phyloP scores from a whole-genome alignment of 116 monocot species.

The Trichopus zeylanicus region DNA sequence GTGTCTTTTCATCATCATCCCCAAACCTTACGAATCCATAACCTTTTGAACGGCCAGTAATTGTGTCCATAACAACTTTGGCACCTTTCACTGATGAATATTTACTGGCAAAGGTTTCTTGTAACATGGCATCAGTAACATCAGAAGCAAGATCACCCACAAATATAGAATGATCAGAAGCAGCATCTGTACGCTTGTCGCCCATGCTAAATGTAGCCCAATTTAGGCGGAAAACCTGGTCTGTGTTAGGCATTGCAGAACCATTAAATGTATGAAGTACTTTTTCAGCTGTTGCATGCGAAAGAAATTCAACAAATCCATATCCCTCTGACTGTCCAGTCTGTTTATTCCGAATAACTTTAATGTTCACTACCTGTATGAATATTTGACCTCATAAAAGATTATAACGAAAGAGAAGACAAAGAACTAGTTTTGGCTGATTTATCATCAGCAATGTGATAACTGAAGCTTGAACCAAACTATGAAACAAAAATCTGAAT shows the following conservation, averaged over 20 bases:
- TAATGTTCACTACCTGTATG: slow-evolving; percentile 59
- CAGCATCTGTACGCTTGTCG: slow-evolving; percentile 56
- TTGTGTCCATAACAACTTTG: slow-evolving; percentile 87
- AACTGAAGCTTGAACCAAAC: too few relatives aligned
- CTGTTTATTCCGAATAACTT: slow-evolving; percentile 87
- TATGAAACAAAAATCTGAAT: too few relatives aligned
- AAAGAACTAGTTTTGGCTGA: neutral
- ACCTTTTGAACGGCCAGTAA: slow-evolving; percentile 84
- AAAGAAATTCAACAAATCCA: slow-evolving; percentile 81
- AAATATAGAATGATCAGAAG: slow-evolving; percentile 84
- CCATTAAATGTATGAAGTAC: slow-evolving; percentile 53
- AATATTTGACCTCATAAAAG: neutral
- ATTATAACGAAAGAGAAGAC: neutral
- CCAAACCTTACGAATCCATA: slow-evolving; percentile 98
- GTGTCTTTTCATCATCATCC: slow-evolving; percentile 65
- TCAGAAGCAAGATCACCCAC: slow-evolving; percentile 91
- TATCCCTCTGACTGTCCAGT: slow-evolving; percentile 87
- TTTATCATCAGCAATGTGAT: too few relatives aligned
- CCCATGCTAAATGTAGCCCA: slow-evolving; percentile 95
- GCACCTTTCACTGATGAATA: slow-evolving; percentile 84
- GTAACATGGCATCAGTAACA: slow-evolving; percentile 71
- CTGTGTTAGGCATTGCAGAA: slow-evolving; percentile 66
- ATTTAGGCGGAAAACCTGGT: slow-evolving; percentile 66
- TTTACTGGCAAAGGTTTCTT: slow-evolving; percentile 69
- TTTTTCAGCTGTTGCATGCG: slow-evolving; percentile 70